Conservation (phyloP, 805 yeast genomes). For the Yarrowia osloensis region DNA sequence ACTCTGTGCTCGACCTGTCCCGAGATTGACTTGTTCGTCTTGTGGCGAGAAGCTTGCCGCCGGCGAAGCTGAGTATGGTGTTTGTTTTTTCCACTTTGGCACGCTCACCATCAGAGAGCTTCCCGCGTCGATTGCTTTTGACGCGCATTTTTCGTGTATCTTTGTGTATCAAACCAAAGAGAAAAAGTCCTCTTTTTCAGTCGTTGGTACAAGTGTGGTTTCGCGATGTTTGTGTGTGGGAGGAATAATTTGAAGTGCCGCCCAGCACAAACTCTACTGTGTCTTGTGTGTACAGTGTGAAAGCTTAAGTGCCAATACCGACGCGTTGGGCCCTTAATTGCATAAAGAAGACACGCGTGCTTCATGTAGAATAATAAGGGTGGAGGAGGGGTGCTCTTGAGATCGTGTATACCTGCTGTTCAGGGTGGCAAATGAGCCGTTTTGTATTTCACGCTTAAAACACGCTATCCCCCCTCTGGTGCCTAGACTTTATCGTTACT, state of each 20-base stretch:
- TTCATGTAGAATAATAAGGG: not conserved
- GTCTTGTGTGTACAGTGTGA: not conserved
- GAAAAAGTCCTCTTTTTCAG: not conserved
- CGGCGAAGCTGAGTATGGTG: not conserved
- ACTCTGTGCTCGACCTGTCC: not conserved
- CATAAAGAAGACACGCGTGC: not conserved
- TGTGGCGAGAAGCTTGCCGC: not conserved
- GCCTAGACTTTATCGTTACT: too few species aligned
- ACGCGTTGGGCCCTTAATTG: not conserved
- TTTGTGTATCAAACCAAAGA: not conserved
- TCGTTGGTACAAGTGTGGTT: not conserved
- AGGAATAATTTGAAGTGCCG: not conserved
- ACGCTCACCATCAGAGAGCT: too few species aligned
- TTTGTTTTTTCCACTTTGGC: not conserved
- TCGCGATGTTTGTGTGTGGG: not conserved
- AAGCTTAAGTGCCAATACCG: not conserved
- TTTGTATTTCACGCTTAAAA: too few species aligned
- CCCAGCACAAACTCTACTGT: not conserved
- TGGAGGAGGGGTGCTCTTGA: too few species aligned
- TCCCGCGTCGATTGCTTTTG: not conserved
- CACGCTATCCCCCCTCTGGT: too few species aligned
- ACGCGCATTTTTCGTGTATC: not conserved
- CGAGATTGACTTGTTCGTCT: not conserved
- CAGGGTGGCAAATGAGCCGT: too few species aligned
- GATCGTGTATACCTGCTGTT: too few species aligned